phyloP scores from a whole-genome alignment of 768 basidiomycete genomes.

The Naganishia kalamii region DNA sequence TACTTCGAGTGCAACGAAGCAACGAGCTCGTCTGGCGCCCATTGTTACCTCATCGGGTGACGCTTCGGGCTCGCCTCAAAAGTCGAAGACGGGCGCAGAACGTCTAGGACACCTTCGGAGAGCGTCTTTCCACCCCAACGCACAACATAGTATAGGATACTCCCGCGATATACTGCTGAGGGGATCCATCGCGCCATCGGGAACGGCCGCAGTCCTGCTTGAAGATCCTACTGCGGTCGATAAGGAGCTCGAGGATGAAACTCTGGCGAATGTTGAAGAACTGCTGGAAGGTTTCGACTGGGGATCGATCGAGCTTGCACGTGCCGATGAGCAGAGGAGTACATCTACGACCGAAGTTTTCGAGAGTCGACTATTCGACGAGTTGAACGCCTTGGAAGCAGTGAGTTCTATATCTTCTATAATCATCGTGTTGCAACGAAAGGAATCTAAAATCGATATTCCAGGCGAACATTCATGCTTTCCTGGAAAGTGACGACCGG shows the following conservation, averaged over 20 bases:
- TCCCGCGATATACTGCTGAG: conserved; percentile 43
- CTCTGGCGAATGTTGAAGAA: conserved; percentile 88
- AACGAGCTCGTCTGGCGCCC: conserved; percentile 18
- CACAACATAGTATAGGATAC: conserved; percentile 33
- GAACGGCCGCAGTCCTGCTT: conserved; percentile 49
- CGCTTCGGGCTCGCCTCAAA: not conserved
- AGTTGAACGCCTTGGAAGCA: conserved; percentile 87
- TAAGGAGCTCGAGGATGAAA: conserved; percentile 53
- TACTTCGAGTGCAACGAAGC: conserved; percentile 1
- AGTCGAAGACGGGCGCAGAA: not conserved
- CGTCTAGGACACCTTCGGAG: conserved; percentile 47
- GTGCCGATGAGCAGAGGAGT: conserved; percentile 24
- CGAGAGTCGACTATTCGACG: conserved; percentile 79
- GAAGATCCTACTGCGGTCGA: conserved; percentile 55
- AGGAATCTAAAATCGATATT: not conserved
- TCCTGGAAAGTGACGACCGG: conserved; percentile 90
- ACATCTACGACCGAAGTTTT: conserved; percentile 81
- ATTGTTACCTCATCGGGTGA: conserved; percentile 9
- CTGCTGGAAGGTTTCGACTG: conserved; percentile 99
- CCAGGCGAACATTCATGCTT: conserved; percentile 94
- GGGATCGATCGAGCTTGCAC: conserved; percentile 52
- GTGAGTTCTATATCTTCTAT: conserved; percentile 48
- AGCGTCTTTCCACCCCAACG: conserved; percentile 49
- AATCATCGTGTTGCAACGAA: not conserved
- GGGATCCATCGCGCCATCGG: conserved; percentile 23